These are phyloP conservation scores for Candolleomyces eurysporus DNA, from an alignment of 768 basidiomycete genomes.

Conservation along the genomic window DNA sequence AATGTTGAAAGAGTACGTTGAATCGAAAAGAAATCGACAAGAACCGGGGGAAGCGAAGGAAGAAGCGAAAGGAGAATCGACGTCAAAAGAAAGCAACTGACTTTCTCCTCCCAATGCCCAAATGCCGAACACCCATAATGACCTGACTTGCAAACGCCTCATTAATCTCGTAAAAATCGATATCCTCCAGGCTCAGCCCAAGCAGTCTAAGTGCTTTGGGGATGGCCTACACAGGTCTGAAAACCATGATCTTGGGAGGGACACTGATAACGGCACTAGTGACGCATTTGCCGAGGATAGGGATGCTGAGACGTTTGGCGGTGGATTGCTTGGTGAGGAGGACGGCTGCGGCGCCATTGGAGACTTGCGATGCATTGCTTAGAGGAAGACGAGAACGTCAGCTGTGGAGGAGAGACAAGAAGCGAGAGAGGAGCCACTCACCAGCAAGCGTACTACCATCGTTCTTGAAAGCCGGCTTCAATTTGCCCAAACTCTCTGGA, in stretches of 20 bases:
- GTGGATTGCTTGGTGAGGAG: conserved; percentile 76
- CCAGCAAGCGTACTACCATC: conserved; percentile 89
- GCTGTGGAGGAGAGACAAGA: conserved; percentile 1
- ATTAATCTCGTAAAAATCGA: no score
- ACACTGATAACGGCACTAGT: conserved; percentile 71
- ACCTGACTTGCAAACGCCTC: no score
- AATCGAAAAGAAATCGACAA: no score
- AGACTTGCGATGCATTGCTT: conserved; percentile 85
- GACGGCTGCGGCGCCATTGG: conserved; percentile 91
- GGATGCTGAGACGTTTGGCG: conserved; percentile 81
- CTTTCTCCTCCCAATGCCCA: no score
- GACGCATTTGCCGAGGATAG: conserved; percentile 84
- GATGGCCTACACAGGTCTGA: conserved; percentile 88
- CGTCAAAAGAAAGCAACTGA: no score
- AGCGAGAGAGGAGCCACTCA: conserved; percentile 11
- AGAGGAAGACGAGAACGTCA: no score
- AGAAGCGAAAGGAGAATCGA: no score
- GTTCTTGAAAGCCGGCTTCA: conserved; percentile 91
- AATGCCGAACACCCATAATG: no score
- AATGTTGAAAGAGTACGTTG: no score
- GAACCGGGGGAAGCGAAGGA: no score
- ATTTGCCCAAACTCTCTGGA: conserved; percentile 68
- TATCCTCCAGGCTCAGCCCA: conserved; percentile 63
- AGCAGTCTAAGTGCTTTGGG: conserved; percentile 67
- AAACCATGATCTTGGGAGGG: no score